Conservation (phyloP, 2,329 filamentous ascomycete genomes). For the Aspergillus texensis region DNA sequence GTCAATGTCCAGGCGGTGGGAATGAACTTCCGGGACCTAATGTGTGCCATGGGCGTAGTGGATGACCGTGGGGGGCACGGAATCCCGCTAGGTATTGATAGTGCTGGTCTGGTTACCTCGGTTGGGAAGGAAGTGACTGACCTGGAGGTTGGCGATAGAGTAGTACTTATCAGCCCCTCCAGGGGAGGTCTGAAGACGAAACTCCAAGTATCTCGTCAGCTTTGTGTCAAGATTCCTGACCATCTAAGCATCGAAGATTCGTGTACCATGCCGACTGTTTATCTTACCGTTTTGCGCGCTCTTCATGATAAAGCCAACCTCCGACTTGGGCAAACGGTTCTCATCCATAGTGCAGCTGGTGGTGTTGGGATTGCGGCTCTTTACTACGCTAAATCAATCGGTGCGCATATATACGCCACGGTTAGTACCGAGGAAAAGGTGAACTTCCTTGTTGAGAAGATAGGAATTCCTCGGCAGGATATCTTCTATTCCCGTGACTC, state of each 20-base stretch:
- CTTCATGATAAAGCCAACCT: background rate
- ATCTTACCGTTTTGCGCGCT: background rate
- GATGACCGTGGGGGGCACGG: background rate
- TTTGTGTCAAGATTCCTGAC: background rate
- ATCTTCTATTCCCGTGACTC: background rate
- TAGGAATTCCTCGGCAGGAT: background rate
- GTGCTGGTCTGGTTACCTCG: background rate
- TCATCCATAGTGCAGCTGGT: background rate
- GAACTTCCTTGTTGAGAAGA: background rate
- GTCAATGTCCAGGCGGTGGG: no score
- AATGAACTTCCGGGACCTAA: no score
- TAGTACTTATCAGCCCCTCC: background rate
- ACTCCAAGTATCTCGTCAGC: background rate
- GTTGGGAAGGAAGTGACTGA: background rate
- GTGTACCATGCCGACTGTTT: background rate
- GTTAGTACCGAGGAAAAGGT: background rate
- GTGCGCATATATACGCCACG: background rate
- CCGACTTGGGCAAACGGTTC: background rate
- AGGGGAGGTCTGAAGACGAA: background rate
- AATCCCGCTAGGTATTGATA: background rate
- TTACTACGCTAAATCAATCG: background rate
- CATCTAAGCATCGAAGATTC: background rate
- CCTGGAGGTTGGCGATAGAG: background rate
- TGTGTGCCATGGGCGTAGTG: no score
- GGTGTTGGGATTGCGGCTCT: background rate